phyloP scores from a whole-genome alignment of 331 rosid species.

The Malus hybrid region DNA sequence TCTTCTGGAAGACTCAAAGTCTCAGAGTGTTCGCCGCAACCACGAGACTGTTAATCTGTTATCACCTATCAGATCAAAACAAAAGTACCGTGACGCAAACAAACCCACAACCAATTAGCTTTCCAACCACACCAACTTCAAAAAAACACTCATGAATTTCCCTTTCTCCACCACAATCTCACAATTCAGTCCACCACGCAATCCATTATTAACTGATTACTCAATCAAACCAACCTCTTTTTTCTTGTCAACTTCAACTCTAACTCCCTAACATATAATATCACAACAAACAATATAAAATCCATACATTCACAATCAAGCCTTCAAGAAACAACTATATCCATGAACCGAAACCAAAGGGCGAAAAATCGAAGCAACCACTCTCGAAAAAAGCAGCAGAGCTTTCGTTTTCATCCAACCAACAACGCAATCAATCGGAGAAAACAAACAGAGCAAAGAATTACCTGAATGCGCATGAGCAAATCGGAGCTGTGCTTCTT shows the following conservation, averaged over 20 bases:
- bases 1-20: background rate
- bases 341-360: background rate
- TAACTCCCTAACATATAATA: background rate
- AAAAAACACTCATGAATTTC: background rate
- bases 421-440: background rate
- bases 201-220: background rate
- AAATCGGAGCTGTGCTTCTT: slow-evolving; percentile 66
- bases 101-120: background rate
- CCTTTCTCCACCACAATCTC: background rate
- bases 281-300: background rate
- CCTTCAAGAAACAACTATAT: background rate
- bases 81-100: background rate
- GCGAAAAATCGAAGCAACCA: background rate
- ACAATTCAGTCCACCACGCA: background rate
- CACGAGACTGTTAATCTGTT: background rate
- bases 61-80: background rate
- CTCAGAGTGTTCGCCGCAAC: background rate
- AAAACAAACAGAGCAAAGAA: background rate
- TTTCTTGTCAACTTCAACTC: background rate
- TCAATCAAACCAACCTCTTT: background rate
- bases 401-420: background rate
- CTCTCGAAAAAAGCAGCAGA: background rate
- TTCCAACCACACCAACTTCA: background rate
- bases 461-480: slow-evolving; percentile 77
- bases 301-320: background rate